A percentile compares a stretch with the other conserved stretches of the same genome.
phyloP scores from a whole-genome alignment of 83 land plant species.

The Diphasiastrum complanatum region DNA sequence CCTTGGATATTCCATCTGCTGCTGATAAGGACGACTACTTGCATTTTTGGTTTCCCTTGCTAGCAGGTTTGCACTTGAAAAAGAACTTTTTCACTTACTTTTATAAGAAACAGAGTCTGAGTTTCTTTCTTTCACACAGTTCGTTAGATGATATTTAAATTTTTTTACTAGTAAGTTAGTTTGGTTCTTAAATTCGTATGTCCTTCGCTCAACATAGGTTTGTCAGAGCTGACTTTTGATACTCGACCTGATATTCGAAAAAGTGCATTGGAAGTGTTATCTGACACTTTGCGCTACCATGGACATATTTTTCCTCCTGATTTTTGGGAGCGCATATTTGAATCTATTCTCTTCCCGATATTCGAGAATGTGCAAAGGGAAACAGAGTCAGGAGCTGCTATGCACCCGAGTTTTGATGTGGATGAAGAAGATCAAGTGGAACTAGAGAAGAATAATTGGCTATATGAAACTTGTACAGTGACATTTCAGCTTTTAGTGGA shows the following conservation, averaged over 20 bases:
- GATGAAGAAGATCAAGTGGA: slow-evolving; percentile 59
- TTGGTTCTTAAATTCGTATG: neutral
- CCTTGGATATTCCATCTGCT: slow-evolving; percentile 45
- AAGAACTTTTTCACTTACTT: neutral
- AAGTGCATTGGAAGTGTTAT: slow-evolving; percentile 84
- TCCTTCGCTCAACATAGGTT: slow-evolving; percentile 38
- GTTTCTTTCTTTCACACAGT: neutral
- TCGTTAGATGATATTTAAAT: too few species aligned
- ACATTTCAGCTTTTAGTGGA: slow-evolving; percentile 94
- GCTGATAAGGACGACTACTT: slow-evolving; percentile 86
- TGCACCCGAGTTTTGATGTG: slow-evolving; percentile 31
- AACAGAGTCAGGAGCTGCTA: slow-evolving; percentile 70
- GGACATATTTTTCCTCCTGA: slow-evolving; percentile 80
- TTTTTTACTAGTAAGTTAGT: neutral
- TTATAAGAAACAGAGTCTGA: neutral
- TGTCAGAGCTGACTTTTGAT: slow-evolving; percentile 81
- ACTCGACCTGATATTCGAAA: slow-evolving; percentile 83
- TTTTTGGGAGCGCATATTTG: slow-evolving; percentile 67
- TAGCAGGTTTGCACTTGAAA: slow-evolving; percentile 94
- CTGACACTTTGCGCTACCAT: slow-evolving; percentile 85
- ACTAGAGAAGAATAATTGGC: slow-evolving; percentile 95
- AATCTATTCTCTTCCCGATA: slow-evolving; percentile 67
- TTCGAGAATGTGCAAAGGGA: slow-evolving; percentile 55
- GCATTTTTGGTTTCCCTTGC: slow-evolving; percentile 91
- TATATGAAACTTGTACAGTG: slow-evolving; percentile 94